Evolutionary conservation across 2,329 filamentous ascomycete species (phyloP).

Genomic region (Penicillium sclerotigenum): DNA sequence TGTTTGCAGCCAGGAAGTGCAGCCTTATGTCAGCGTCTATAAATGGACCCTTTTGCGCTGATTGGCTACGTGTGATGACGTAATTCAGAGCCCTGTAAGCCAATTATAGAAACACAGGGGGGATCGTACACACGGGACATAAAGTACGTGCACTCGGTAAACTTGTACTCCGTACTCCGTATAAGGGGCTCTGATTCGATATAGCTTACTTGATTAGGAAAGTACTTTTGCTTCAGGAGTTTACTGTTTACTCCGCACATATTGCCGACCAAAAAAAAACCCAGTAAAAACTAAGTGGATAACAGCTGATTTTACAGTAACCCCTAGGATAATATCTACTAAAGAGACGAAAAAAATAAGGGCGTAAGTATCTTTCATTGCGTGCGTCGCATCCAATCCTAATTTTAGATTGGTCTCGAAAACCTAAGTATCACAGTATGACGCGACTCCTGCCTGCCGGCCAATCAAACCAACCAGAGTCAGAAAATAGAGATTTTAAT

Average conservation of each 20-base stretch:
- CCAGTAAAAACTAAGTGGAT: neutral
- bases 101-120: conserved; percentile 5
- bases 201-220: neutral
- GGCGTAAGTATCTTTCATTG: conserved; percentile 15
- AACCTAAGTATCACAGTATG: conserved; percentile 11
- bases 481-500: conserved; percentile 24
- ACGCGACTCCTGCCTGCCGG: conserved; percentile 14
- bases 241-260: neutral
- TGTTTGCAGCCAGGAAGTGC: neutral
- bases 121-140: neutral
- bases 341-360: neutral
- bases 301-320: neutral
- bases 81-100: neutral
- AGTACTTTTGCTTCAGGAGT: neutral
- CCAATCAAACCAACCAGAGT: neutral
- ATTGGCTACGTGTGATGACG: neutral
- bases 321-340: neutral
- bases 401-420: conserved; percentile 3
- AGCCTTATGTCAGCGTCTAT: neutral
- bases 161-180: no score
- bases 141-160: neutral
- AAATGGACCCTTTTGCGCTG: neutral
- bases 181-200: neutral
- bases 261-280: no score
- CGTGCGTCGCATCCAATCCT: conserved; percentile 13